Evolutionary conservation across 2,329 filamentous ascomycete genomes (phyloP).

Genomic region (Lachnellula hyalina): DNA sequence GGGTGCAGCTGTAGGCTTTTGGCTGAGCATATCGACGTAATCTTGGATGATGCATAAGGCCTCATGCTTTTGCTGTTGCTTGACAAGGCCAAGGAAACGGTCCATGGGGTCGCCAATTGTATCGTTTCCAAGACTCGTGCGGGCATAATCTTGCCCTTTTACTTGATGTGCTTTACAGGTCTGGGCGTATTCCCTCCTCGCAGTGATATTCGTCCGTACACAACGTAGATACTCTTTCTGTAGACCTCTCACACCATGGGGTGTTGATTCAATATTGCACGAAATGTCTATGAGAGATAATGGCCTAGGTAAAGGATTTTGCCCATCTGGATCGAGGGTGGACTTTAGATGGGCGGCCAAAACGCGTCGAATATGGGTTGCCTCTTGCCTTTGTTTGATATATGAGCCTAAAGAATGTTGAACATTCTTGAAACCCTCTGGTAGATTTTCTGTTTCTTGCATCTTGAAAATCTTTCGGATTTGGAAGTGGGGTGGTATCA

Average conservation of each 20-base stretch:
- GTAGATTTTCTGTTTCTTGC: constrained; percentile 20
- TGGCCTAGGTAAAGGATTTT: constrained; percentile 32
- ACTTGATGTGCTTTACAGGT: constrained; percentile 20
- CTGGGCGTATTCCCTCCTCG: constrained; percentile 41
- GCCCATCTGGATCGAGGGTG: constrained; percentile 33
- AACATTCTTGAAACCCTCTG: constrained; percentile 36
- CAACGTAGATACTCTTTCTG: constrained; percentile 52
- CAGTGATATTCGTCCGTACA: constrained; percentile 46
- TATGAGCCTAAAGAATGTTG: constrained; percentile 45
- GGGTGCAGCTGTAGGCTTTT: constrained; percentile 46
- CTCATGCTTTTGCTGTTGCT: constrained; percentile 47
- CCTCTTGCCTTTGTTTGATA: constrained; percentile 53
- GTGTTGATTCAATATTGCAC: constrained; percentile 32
- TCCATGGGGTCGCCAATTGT: constrained; percentile 34
- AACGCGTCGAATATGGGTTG: constrained; percentile 49
- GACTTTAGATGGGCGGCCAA: constrained; percentile 49
- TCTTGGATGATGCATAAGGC: constrained; percentile 46
- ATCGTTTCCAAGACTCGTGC: constrained; percentile 18
- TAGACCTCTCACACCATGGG: constrained; percentile 39
- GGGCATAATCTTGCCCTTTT: constrained; percentile 5
- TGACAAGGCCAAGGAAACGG: constrained; percentile 47
- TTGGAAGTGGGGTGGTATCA: neutral
- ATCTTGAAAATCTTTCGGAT: constrained; percentile 11
- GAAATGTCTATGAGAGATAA: constrained; percentile 44
- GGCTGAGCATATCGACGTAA: constrained; percentile 45